A percentile compares a stretch with the other conserved stretches of the same genome.
Conservation (phyloP, 257 asterid genomes). For the Ehretia macrophylla region DNA sequence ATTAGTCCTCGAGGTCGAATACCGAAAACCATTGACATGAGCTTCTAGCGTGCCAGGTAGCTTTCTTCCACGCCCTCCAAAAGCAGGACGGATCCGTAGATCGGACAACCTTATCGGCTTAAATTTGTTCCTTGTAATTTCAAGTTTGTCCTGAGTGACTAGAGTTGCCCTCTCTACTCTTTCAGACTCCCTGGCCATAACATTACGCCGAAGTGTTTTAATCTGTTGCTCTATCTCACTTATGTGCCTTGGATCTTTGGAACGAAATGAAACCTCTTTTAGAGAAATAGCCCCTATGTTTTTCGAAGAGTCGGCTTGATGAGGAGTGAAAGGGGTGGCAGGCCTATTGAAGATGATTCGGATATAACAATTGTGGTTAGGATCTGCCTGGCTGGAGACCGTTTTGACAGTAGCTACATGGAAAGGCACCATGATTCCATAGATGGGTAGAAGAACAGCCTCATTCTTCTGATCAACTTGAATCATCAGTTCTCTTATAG, state of each 20-base stretch:
- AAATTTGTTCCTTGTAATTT: slow-evolving; percentile 52
- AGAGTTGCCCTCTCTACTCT: slow-evolving; percentile 76
- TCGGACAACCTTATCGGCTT: slow-evolving; percentile 63
- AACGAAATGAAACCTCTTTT: slow-evolving; percentile 63
- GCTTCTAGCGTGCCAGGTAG: slow-evolving; percentile 61
- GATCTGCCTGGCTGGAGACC: slow-evolving; percentile 70
- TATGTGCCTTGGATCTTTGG: slow-evolving; percentile 69
- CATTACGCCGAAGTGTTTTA: slow-evolving; percentile 56
- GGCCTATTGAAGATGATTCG: slow-evolving; percentile 68
- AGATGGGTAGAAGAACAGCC: slow-evolving; percentile 58
- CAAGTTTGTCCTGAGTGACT: slow-evolving; percentile 64
- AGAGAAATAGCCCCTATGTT: slow-evolving; percentile 49
- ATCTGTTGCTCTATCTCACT: slow-evolving; percentile 64
- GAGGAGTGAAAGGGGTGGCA: slow-evolving; percentile 64
- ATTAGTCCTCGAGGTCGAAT: slow-evolving; percentile 56
- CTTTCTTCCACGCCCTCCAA: slow-evolving; percentile 73
- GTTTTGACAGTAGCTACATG: slow-evolving; percentile 64
- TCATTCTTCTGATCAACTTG: slow-evolving; percentile 72
- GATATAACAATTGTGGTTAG: slow-evolving; percentile 52
- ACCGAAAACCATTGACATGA: slow-evolving; percentile 65
- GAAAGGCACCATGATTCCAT: slow-evolving; percentile 69
- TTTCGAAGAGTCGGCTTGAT: slow-evolving; percentile 49
- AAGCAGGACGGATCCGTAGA: slow-evolving; percentile 68
- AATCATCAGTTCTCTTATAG: slow-evolving; percentile 56
- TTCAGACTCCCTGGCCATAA: slow-evolving; percentile 72